These are phyloP conservation scores for Pezicula carpinea DNA, from an alignment of 2,329 filamentous ascomycete genomes.

Conservation along the genomic window DNA sequence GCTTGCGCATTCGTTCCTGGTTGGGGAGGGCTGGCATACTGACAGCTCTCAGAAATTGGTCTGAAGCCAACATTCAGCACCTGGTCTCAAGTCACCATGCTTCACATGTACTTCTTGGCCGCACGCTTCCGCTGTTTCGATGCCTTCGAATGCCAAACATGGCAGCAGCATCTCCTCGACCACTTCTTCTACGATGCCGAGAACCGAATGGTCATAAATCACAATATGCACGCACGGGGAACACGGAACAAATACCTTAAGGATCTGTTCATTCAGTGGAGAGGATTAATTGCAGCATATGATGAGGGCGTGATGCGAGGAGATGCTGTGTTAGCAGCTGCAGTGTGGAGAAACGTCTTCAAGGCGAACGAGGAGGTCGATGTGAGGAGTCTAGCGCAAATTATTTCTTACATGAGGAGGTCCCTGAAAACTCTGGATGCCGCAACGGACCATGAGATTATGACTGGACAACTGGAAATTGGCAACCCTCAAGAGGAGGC, in stretches of 20 bases:
- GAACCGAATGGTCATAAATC: constrained; percentile 75
- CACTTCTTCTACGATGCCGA: constrained; percentile 93
- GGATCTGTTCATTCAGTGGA: constrained; percentile 91
- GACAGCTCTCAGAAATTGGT: constrained; percentile 55
- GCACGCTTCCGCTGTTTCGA: constrained; percentile 79
- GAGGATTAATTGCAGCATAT: constrained; percentile 77
- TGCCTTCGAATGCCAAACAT: constrained; percentile 61
- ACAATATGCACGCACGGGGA: constrained; percentile 59
- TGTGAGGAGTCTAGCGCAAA: constrained; percentile 52
- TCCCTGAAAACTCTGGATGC: constrained; percentile 49
- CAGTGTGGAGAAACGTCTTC: constrained; percentile 92
- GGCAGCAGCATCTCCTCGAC: constrained; percentile 88
- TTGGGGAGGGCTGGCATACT: background rate
- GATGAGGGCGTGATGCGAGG: constrained; percentile 76
- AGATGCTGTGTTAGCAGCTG: constrained; percentile 72
- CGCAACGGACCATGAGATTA: constrained; percentile 47
- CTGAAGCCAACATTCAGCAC: constrained; percentile 86
- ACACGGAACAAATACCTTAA: constrained; percentile 68
- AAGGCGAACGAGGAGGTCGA: constrained; percentile 65
- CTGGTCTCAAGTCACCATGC: constrained; percentile 93
- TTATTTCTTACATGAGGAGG: constrained; percentile 60
- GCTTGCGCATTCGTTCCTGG: constrained; percentile 22
- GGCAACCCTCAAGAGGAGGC: constrained; percentile 36
- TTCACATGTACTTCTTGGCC: constrained; percentile 91
- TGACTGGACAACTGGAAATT: constrained; percentile 44